These are phyloP conservation scores for Vigna reflexopilosa DNA, from an alignment of 306 rosid species.

Conservation along the genomic window DNA sequence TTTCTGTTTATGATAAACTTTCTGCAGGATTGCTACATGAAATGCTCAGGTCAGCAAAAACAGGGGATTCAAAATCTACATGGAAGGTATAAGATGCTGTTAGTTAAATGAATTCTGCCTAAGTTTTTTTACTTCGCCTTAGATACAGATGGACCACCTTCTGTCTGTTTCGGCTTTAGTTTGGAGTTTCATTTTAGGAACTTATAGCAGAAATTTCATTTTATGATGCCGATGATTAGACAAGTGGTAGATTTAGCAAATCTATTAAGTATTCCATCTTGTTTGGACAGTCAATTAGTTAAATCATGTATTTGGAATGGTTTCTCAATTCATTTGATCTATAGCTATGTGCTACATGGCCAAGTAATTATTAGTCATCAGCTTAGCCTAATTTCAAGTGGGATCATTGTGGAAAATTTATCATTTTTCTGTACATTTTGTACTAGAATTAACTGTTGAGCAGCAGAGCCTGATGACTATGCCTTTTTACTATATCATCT, in stretches of 20 bases:
- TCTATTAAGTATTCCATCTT: constrained; percentile 1
- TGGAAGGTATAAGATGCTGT: constrained; percentile 82
- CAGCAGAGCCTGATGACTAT: constrained; percentile 6
- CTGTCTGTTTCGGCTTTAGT: constrained; percentile 28
- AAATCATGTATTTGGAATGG: constrained; percentile 9
- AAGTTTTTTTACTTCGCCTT: constrained; percentile 2
- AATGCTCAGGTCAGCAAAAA: constrained; percentile 92
- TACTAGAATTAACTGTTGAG: neutral
- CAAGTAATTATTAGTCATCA: neutral
- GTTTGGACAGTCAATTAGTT: neutral
- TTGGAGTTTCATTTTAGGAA: constrained; percentile 39
- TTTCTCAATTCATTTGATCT: constrained; percentile 23
- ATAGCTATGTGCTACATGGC: constrained; percentile 23
- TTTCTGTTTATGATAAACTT: constrained; percentile 36
- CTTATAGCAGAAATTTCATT: constrained; percentile 16
- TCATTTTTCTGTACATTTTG: constrained; percentile 10
- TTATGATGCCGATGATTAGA: constrained; percentile 32
- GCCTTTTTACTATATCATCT: neutral
- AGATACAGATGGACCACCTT: constrained; percentile 19
- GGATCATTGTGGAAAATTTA: constrained; percentile 27
- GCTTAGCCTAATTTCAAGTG: constrained; percentile 18
- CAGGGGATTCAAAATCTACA: constrained; percentile 94
- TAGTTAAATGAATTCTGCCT: constrained; percentile 30
- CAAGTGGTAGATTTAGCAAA: constrained; percentile 3
- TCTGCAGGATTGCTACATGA: constrained; percentile 84